Evolutionary conservation across 495 filamentous ascomycete genomes (phyloP), one percentile per base, ranked within the genome.

Genomic region (Cercophora scortea): DNA sequence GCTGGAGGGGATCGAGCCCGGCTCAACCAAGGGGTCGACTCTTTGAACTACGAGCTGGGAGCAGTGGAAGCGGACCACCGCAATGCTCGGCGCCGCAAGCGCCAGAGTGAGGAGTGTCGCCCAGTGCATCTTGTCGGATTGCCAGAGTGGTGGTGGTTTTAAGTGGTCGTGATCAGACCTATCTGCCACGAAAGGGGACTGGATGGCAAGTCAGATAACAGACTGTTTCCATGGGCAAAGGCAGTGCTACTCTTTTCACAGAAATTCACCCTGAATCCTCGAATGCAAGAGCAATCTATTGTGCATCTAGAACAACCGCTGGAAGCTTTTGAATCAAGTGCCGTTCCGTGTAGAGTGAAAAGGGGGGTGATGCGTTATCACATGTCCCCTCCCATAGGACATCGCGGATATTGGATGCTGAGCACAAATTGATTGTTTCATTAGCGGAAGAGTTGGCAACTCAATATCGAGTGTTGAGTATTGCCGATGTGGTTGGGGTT

Each of bases 1-100:
- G 11, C 53, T 52, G 6, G 64, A 67, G 1, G 62, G 64, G 34
- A 69, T 55, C 44, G 59, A 55, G 8, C 66, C 66, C 33, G 66
- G 66, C 19, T 63, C 60, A 7, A 67, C 62, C 35, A 69, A 47
- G 32, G 66, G 66, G 38, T 67, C 66, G 4, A 67, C 53, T 12
- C 66, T 59, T 47, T 65, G 59, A 4, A 67, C 64, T 8, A 65
- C 64, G 10, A 69, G 58, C 45, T 67, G 61, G 8, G 66, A 69
- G 45, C 67, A 68, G 40, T 61, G 66, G 52, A 65, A 68, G 44
- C 68, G 59, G 45, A 71, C 61, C 13, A 71, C 50, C 45, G 67
- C 69, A 33, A 19, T 64, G 45, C 61, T 45, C 18, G 58, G 65
- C 56, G 51, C 56, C 34, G 56, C 64, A 35, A 67, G 45, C 42